These are phyloP conservation scores for Aspergillus aculeatus DNA, from an alignment of 2,329 filamentous ascomycete species.

Conservation along the genomic window DNA sequence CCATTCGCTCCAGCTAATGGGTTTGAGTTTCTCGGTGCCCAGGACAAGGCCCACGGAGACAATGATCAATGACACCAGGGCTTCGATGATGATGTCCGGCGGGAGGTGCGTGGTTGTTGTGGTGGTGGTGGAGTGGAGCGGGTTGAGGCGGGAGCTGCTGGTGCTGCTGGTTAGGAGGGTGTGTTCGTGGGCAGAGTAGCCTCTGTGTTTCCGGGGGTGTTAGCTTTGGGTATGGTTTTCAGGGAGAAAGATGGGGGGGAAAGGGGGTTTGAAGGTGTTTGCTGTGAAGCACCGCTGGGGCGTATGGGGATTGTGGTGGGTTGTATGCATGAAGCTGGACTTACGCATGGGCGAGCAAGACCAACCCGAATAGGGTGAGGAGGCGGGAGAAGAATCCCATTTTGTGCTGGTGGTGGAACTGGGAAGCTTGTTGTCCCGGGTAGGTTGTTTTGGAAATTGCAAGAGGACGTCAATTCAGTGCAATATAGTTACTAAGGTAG, in stretches of 20 bases:
- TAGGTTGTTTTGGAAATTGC: too few species aligned
- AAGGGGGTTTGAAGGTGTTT: too few species aligned
- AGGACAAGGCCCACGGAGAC: slow-evolving; percentile 81
- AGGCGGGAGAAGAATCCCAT: slow-evolving; percentile 70
- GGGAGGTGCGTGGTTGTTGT: slow-evolving; percentile 56
- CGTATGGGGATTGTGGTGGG: too few species aligned
- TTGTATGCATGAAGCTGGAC: slow-evolving; percentile 30
- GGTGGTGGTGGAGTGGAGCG: background rate
- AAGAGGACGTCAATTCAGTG: too few species aligned
- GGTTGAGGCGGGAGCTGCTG: slow-evolving; percentile 38
- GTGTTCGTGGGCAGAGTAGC: slow-evolving; percentile 95
- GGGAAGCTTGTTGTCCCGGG: too few species aligned
- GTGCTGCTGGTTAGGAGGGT: slow-evolving; percentile 66
- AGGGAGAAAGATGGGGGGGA: background rate
- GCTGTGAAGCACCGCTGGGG: too few species aligned
- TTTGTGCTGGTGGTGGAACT: too few species aligned
- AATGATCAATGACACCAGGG: slow-evolving; percentile 74
- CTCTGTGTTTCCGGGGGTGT: slow-evolving; percentile 53
- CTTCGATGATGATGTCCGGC: slow-evolving; percentile 83
- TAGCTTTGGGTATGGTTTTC: background rate
- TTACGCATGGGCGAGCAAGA: slow-evolving; percentile 86
- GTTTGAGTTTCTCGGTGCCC: slow-evolving; percentile 73
- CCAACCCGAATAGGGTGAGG: slow-evolving; percentile 70
- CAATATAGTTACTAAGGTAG: background rate
- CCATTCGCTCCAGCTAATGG: slow-evolving; percentile 83